Base-by-base conservation (phyloP, 805 yeast genomes). In the Zygosaccharomyces gambellarensis region DNA sequence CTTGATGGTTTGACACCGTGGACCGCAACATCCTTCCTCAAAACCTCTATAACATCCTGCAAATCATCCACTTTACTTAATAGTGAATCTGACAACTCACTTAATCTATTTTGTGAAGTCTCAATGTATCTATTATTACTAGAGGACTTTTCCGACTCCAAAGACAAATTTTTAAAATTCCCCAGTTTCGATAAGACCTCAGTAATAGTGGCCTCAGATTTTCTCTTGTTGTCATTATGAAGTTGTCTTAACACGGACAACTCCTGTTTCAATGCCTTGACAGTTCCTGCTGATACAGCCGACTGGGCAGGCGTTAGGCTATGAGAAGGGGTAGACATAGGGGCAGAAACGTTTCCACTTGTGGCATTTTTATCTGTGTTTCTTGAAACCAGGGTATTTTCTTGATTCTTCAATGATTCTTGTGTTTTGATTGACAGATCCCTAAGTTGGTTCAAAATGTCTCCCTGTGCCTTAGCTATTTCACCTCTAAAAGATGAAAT, bases 1-100 rank as follows among this genome's bases (percentile, higher is more conserved):
- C 77, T 81, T 0, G 89, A 71, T 12, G 96, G 90, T 32, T 89
- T 78, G 0, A 90, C 90, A 19, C 97, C 96, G 54, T 97, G 78
- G 52, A 83, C 85, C 0, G 96, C 95, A 11, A 94, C 96, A 68
- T 90, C 98, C 57, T 88, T 83, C 48, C 97, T 75, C 47, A 92
- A 71, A 0, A 87, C 87, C 62, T 94, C 99, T 64, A 94, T 87
- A 8, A 87, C 68, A 67, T 94, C 99, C 62, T 90, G 97, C 17
- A 94, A 71, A 56, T 89, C 97, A 64, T 94, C 99, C 4, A 92
- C 92, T 54, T 77, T 79, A 0, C 92, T 82, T 30, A 94, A 74
- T 8, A 94, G 68, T 0, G 64, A 60, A 63, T 89, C 96, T 6
- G 95, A 83, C 12, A 87, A 90, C 40, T 78, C 80, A 6, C 95